Base-by-base conservation (phyloP, 768 basidiomycete species). In the Phylloporus scabripes region DNA sequence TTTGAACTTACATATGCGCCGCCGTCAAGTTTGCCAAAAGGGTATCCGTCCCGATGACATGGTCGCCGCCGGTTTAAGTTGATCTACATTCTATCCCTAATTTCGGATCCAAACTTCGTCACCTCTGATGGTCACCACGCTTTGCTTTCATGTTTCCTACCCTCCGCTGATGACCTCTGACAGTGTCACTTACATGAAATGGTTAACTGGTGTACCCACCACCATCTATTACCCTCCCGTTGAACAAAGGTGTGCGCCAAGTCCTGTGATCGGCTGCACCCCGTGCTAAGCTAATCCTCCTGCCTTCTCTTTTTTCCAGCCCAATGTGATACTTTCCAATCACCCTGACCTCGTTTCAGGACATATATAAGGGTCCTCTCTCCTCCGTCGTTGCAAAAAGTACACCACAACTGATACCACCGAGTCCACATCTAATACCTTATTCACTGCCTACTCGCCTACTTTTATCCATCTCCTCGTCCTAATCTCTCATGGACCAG, bases 401-500 rank as follows among this genome's bases (percentile, higher is more conserved):
- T 57, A 41, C 54, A 52, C 57, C 51, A 59, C 60, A 55, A 53
- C 29, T 18, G 56, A 57, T 55, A 57, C 53, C 51, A 46, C 44
- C 42, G 7, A 51, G 52, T 48, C 46, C 37, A 51, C 56, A 48
- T 21, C 48, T 48, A 31, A 31, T 60, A 53, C 52, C 38, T 53
- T 53, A 51, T 61, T 60, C 53, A 50, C 51, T 53, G 26, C 49
- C 53, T 54, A 49, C 54, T 50, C 53, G 32, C 18, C 48, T 50
- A 43, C 49, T 45, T 48, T 50, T 53, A 17, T 17, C 49, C 52
- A 15, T 45, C 48, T 49, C 39, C 50, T 38, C 49, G 21, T 38
- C 49, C 8, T 47, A 57, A 56, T 60, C 55, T 38, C 29, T 55
- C 48, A 87, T 88, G 85, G 83, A 85, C 60, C 77, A 80, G 54